A percentile compares a stretch with the other conserved stretches of the same genome.
Evolutionary conservation across 768 basidiomycete genomes (phyloP).

Genomic region (Suillus sp.): DNA sequence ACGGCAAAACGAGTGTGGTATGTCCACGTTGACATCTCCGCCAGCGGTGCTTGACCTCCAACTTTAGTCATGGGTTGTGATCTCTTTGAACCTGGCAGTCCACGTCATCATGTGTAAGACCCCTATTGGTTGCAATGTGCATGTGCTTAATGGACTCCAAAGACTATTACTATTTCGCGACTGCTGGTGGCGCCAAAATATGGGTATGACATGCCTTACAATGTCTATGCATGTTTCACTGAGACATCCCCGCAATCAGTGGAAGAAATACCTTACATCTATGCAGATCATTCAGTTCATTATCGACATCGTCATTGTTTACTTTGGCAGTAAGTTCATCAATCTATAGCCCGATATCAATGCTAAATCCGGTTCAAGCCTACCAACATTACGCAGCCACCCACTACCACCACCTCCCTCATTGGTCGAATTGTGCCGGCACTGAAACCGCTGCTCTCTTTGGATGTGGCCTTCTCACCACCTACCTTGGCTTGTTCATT

Average conservation of each 20-base stretch:
- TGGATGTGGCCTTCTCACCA: constrained; percentile 85
- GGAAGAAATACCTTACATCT: constrained; percentile 97
- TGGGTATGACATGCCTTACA: constrained; percentile 63
- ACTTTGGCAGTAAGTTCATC: constrained; percentile 85
- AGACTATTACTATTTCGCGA: constrained; percentile 99
- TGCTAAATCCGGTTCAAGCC: constrained; percentile 38
- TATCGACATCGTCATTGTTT: constrained; percentile 87
- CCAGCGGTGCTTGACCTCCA: constrained; percentile 11
- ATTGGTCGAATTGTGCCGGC: constrained; percentile 82
- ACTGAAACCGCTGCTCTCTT: constrained; percentile 86
- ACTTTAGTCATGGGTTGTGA: constrained; percentile 93
- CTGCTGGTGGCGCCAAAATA: constrained; percentile 93
- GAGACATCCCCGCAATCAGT: constrained; percentile 48
- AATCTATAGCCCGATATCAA: constrained; percentile 7
- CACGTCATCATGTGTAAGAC: constrained; percentile 97
- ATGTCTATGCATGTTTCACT: constrained; percentile 9
- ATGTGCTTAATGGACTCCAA: not conserved
- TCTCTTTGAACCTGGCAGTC: constrained; percentile 85
- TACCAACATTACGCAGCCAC: constrained; percentile 80
- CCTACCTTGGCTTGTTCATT: constrained; percentile 94
- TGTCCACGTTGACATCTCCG: constrained; percentile 32
- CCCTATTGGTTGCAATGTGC: constrained; percentile 5
- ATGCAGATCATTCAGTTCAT: constrained; percentile 98
- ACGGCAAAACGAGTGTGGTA: constrained; percentile 93
- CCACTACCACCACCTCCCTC: constrained; percentile 68